These are phyloP conservation scores for Nidularia sp. DNA, from an alignment of 768 basidiomycete genomes.

Conservation along the genomic window DNA sequence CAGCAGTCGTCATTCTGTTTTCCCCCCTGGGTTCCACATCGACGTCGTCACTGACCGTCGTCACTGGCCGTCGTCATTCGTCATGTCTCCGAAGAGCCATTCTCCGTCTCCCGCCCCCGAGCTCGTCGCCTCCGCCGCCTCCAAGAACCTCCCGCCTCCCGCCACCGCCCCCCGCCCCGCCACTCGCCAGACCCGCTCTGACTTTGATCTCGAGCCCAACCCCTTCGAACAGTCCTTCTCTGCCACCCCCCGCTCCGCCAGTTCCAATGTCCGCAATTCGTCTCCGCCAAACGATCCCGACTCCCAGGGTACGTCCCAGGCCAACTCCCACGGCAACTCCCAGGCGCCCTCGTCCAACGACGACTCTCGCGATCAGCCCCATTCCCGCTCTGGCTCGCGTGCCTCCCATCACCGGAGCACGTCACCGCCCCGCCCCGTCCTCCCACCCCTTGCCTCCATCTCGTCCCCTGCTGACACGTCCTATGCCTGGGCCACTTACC, in stretches of 20 bases:
- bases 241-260: slow-evolving; percentile 30
- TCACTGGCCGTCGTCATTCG: slow-evolving; percentile 11
- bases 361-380: slow-evolving; percentile 18
- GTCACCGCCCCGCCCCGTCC: slow-evolving; percentile 61
- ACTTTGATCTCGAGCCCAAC: slow-evolving; percentile 80
- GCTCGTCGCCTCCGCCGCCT: background rate
- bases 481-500: slow-evolving; percentile 64
- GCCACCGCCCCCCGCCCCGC: slow-evolving; percentile 9
- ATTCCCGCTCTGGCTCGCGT: slow-evolving; percentile 19
- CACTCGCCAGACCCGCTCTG: slow-evolving; percentile 51
- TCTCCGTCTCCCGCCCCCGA: slow-evolving; percentile 16
- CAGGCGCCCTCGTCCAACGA: slow-evolving; percentile 19
- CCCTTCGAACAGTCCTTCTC: slow-evolving; percentile 96
- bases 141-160: slow-evolving; percentile 5
- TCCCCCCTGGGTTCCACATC: slow-evolving; percentile 15
- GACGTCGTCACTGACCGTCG: slow-evolving; percentile 21
- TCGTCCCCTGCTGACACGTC: slow-evolving; percentile 63
- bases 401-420: slow-evolving; percentile 29
- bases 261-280: slow-evolving; percentile 47
- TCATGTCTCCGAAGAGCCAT: slow-evolving; percentile 36
- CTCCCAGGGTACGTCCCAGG: background rate
- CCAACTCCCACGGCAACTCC: slow-evolving; percentile 20
- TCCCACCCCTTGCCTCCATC: slow-evolving; percentile 79
- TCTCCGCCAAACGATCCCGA: slow-evolving; percentile 10
- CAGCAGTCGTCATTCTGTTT: slow-evolving; percentile 48